Evolutionary conservation across 805 yeast species (phyloP).

Genomic region (Starmerella cellae): DNA sequence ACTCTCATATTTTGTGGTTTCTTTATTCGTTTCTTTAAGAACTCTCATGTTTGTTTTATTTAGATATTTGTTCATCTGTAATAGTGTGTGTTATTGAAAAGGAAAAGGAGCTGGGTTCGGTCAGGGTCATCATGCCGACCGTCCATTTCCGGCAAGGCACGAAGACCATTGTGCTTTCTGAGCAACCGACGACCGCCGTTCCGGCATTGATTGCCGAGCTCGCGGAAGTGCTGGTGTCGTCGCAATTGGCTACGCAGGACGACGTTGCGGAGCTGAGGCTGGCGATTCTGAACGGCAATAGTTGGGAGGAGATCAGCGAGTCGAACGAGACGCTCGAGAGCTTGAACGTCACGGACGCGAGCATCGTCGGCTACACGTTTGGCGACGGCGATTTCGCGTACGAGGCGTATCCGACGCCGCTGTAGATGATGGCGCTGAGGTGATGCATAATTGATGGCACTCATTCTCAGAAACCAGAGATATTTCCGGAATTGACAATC

Average conservation of each 20-base stretch:
- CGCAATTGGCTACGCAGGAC: slow-evolving; percentile 15
- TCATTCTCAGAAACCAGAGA: too few relatives aligned
- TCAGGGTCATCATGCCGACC: too few relatives aligned
- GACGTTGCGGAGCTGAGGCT: slow-evolving; percentile 18
- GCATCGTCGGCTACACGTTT: slow-evolving; percentile 15
- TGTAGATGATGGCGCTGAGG: slow-evolving; percentile 1
- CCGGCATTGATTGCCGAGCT: slow-evolving; percentile 19
- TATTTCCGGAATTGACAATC: too few relatives aligned
- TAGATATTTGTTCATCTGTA: too few relatives aligned
- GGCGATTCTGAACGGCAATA: slow-evolving; percentile 12
- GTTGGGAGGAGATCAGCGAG: slow-evolving; percentile 15
- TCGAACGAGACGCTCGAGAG: slow-evolving; percentile 5
- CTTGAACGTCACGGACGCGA: slow-evolving; percentile 8
- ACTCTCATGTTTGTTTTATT: too few relatives aligned
- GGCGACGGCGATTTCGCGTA: slow-evolving; percentile 14
- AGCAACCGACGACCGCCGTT: slow-evolving; percentile 7
- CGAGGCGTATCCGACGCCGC: slow-evolving; percentile 6
- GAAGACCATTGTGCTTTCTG: slow-evolving; percentile 12
- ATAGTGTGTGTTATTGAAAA: too few relatives aligned
- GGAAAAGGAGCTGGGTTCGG: too few relatives aligned
- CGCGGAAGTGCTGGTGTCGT: slow-evolving; percentile 21
- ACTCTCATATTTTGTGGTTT: too few relatives aligned
- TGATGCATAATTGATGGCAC: too few relatives aligned
- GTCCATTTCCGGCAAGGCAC: slow-evolving; percentile 16
- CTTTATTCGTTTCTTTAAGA: too few relatives aligned